Conservation (phyloP, 768 basidiomycete species). For the Russula foetens region DNA sequence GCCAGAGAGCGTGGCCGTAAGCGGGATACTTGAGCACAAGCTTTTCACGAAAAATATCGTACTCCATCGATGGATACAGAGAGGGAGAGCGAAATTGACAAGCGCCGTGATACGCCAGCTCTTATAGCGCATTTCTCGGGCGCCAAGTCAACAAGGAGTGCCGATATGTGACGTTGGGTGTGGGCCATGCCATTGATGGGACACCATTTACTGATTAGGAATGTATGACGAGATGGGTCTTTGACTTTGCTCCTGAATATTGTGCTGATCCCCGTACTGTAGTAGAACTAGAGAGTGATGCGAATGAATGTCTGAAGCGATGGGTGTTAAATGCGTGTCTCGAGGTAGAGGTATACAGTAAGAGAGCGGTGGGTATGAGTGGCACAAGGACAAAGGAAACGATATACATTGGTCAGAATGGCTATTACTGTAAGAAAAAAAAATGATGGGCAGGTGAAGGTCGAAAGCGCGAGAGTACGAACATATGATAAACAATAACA, state of each 20-base stretch:
- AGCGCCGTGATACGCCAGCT: not conserved
- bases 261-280: not conserved
- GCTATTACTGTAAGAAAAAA: conserved; percentile 8
- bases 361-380: conserved; percentile 8
- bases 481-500: conserved; percentile 15
- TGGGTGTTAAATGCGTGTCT: not conserved
- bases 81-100: no score
- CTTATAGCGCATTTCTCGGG: no score
- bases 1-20: not conserved
- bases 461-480: not conserved
- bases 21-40: not conserved
- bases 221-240: not conserved
- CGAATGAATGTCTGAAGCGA: not conserved
- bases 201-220: no score
- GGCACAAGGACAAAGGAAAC: not conserved
- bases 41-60: not conserved
- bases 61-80: not conserved
- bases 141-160: no score
- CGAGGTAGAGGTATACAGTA: not conserved
- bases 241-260: not conserved
- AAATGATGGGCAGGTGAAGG: not conserved
- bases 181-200: no score
- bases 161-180: no score
- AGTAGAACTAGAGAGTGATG: not conserved
- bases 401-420: conserved; percentile 2